Base-by-base conservation (phyloP, 2,329 filamentous ascomycete species). In the Neonectria sp. region DNA sequence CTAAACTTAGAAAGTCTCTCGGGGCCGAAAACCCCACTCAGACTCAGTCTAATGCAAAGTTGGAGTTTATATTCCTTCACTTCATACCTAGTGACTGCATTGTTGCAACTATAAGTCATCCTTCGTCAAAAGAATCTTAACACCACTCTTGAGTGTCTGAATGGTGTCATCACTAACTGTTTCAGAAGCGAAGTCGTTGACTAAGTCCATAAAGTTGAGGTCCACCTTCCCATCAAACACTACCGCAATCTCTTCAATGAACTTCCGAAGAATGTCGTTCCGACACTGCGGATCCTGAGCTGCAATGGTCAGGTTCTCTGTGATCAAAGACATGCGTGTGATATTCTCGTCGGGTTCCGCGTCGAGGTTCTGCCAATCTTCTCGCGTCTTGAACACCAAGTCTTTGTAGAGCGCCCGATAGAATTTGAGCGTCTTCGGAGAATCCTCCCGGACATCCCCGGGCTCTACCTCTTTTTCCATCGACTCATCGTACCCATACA, bases 401-500 rank as follows among this genome's bases (percentile, higher is more conserved):
- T 51, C 25, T n/a, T 27, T 17, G 13, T 51, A 51, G 15, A 51
- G 25, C 13, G 6, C n/a, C 33, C 63, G 63, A 37, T 61, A 66
- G 15, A 25, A 33, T 21, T 62, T 46, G 11, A 71, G 35, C 24
- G 52, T 45, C 24, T 64, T 35, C 1, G 66, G 68, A n/a, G 68
- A 64, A 45, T 70, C 63, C 52, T 70, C 66, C 21, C 53, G 56
- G 8, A 61, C 17, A 3, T 37, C 37, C 6, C 37, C 15, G 9
- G 15, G 53, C 45, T 37, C 33, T 12, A 33, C 40, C 13, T 37
- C 35, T 15, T 45, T 9, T 4, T 63, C 57, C n/a, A 55, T 35
- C 12, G 55, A 37, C 45, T 69, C 21, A 1, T 63, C 45, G 43
- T 67, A 73, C 0, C 66, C 65, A 15, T 71, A 73, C 59, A 66